phyloP scores from a whole-genome alignment of 352 stramenopile genomes.

The Plasmopara muralis region DNA sequence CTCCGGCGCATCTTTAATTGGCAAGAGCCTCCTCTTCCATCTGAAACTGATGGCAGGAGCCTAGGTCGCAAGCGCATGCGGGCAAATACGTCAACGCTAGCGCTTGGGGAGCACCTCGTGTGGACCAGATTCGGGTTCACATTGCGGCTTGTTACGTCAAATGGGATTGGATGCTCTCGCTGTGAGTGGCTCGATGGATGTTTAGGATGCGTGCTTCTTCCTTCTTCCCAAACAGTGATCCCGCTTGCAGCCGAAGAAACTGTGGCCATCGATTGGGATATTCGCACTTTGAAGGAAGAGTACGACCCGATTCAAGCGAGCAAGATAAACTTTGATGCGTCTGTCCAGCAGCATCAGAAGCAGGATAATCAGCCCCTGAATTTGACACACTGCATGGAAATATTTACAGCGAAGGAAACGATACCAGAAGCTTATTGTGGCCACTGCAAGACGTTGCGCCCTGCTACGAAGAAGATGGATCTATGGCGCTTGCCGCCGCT shows the following conservation, averaged over 20 bases:
- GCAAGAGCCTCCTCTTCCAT: constrained; percentile 37
- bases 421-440: constrained; percentile 79
- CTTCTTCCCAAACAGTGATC: constrained; percentile 36
- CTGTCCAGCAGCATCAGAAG: constrained; percentile 51
- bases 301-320: constrained; percentile 82
- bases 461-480: constrained; percentile 94
- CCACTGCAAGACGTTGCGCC: constrained; percentile 85
- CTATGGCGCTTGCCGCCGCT: constrained; percentile 96
- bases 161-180: constrained; percentile 78
- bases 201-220: constrained; percentile 73
- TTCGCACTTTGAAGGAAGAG: constrained; percentile 78
- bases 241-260: constrained; percentile 68
- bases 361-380: constrained; percentile 79
- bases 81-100: constrained; percentile 47
- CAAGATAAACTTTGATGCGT: constrained; percentile 66
- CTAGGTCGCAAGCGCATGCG: constrained; percentile 16
- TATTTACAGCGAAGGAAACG: constrained; percentile 78
- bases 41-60: constrained; percentile 21
- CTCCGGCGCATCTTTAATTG: constrained; percentile 83
- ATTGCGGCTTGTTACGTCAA: constrained; percentile 70
- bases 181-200: constrained; percentile 86
- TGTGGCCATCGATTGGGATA: constrained; percentile 87
- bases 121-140: constrained; percentile 80
- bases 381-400: constrained; percentile 76
- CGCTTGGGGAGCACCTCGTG: constrained; percentile 54